Base-by-base conservation (phyloP, 148 eudicot genomes). In the Silene uniflora region DNA sequence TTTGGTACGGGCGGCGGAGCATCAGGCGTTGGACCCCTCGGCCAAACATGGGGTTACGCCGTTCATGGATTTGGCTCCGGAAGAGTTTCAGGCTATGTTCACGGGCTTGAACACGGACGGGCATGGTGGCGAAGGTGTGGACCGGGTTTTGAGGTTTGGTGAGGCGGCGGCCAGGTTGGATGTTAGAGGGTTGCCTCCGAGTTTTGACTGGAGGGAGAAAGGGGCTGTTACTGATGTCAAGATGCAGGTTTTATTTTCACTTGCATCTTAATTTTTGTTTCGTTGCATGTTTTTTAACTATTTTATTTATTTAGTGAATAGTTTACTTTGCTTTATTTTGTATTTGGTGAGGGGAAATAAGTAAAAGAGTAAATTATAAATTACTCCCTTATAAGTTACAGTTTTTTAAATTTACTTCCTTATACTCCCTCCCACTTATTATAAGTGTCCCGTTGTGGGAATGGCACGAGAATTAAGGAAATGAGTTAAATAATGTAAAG, bases 141-240 rank as follows among this genome's bases (percentile, higher is more conserved):
- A 1, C 62, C 32, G n/a, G 5, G 42, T 35, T 7, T 2, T 3
- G 46, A 76, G 18, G 10, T 29, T n/a, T 21, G 67, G 46, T 12
- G 10, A 25, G 8, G 79, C 58, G 66, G 78, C 62, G 32, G 72
- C 79, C 58, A 65, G 61, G 82, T 49, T 91, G 84, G 90, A 87
- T 69, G 88, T 78, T 10, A 62, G 69, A 8, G 89, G 75, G 0
- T 83, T 93, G 89, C 98, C 98, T 16, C 79, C 82, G 74, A 83
- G 83, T 62, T 91, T 90, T 81, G 98, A 93, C 74, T 93, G 97
- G 98, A 84, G 98, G 64, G 98, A 87, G 64, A 90, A 84, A 73
- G 98, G 98, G 3, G 98, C 98, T 25, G 97, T 93, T 46, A 88
- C 97, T 68, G 85, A 75, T 10, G 93, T 90, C 42, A 93, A 93